These are phyloP conservation scores for Phytophthora idaei DNA, from an alignment of 352 stramenopile species.

Conservation along the genomic window DNA sequence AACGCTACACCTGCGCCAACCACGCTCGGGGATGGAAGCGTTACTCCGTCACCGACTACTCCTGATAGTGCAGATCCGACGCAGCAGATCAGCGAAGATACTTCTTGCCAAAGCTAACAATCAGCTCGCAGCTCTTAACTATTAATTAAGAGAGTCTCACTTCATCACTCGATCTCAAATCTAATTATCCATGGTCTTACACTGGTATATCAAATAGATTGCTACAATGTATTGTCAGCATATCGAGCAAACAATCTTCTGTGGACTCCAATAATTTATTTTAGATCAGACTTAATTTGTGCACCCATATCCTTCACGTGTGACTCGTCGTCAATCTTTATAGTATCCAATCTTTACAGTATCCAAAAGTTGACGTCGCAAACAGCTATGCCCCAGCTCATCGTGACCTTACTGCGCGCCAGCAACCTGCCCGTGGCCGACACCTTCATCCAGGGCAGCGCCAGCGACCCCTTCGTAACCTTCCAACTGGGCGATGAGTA, in stretches of 20 bases:
- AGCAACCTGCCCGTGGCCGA: slow-evolving; percentile 74
- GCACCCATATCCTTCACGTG: neutral
- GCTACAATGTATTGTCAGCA: too few relatives aligned
- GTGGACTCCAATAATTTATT: too few relatives aligned
- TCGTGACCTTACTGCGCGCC: slow-evolving; percentile 69
- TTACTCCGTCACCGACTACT: slow-evolving; percentile 14
- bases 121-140: neutral
- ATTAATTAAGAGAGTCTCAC: slow-evolving; percentile 5
- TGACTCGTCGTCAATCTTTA: neutral
- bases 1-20: slow-evolving; percentile 19
- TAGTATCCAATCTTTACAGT: slow-evolving; percentile 16
- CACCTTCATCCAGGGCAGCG: slow-evolving; percentile 51
- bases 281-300: too few relatives aligned
- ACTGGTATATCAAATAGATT: neutral
- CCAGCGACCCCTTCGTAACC: slow-evolving; percentile 77
- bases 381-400: slow-evolving; percentile 60
- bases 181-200: neutral
- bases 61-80: neutral
- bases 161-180: slow-evolving; percentile 6
- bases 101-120: neutral
- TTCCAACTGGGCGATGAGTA: slow-evolving; percentile 59
- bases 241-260: too few relatives aligned
- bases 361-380: slow-evolving; percentile 16
- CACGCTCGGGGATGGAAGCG: neutral
- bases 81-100: slow-evolving; percentile 2